Base-by-base conservation (phyloP, 2,329 filamentous ascomycete genomes). In the Leptosphaerulina australis region DNA sequence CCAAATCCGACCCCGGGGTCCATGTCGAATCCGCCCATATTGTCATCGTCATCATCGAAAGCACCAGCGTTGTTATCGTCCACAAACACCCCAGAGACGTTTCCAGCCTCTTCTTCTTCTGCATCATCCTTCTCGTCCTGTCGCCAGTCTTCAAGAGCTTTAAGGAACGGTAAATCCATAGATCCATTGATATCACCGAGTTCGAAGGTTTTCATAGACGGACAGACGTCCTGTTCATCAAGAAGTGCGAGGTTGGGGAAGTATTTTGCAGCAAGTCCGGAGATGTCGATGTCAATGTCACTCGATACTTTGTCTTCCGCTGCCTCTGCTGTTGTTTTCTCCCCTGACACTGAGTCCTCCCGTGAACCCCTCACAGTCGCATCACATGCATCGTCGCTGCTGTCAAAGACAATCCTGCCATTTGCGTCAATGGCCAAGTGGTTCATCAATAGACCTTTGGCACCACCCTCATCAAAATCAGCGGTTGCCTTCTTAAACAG, bases 401-500 rank as follows among this genome's bases (percentile, higher is more conserved):
- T 97, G 75, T 99, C 94, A 68, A 99, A 99, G 4, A 99, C 92
- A 55, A 99, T 99, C 26, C 93, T 85, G 31, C 94, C 94, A 58
- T 91, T 85, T 2, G 85, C 84, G 72, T 99, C 94, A 58, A 99
- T 97, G 68, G 93, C 90, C n/a, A 99, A 80, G 73, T 99, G 93
- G 68, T 99, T 99, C 24, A 99, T 81, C 15, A 99, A 80, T 31
- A 99, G 80, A 15, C 94, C 94, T 74, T 97, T 99, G 48, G 94
- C 94, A 48, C 94, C 94, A 15, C 94, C 94, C 76, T 99, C 94
- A 69, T 99, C 94, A 60, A 99, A 99, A 76, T 99, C 94, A 33
- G 94, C 94, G 5, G 93, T 96, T 0, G 93, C 93, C 69, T 99
- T 99, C 70, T 99, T 99, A 82, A 99, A 99, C n/a, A 99, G 77